These are phyloP conservation scores for Penicillium desertorum DNA, from an alignment of 495 filamentous ascomycete species.

Conservation along the genomic window DNA sequence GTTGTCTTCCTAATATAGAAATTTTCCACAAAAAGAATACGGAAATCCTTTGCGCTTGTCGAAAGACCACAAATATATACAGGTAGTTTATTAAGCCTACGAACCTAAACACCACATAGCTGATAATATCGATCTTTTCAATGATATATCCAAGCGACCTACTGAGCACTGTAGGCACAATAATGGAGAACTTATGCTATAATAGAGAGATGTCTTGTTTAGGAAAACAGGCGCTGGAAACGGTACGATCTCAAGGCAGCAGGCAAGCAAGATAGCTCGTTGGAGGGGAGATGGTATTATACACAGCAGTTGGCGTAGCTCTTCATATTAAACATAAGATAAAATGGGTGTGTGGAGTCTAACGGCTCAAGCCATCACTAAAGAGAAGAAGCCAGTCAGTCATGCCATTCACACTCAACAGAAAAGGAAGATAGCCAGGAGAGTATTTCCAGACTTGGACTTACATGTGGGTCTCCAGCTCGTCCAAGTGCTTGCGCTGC, in stretches of 20 bases:
- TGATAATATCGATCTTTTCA: not conserved
- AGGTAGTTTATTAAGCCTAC: not conserved
- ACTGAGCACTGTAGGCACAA: not conserved
- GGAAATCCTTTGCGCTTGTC: not conserved
- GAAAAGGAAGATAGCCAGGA: not conserved
- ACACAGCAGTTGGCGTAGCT: slow-evolving; percentile 3
- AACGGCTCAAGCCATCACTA: slow-evolving; percentile 11
- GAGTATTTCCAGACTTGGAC: slow-evolving; percentile 24
- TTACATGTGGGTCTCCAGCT: slow-evolving; percentile 83
- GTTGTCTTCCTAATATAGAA: not conserved
- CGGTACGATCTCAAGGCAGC: not conserved
- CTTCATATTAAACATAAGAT: slow-evolving; percentile 1
- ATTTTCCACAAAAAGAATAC: not conserved
- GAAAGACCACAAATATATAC: not conserved
- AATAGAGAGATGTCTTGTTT: not conserved
- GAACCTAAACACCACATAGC: not conserved
- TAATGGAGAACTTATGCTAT: not conserved
- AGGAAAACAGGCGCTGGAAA: slow-evolving; percentile 4
- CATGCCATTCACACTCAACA: not conserved
- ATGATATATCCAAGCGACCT: not conserved
- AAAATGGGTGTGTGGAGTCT: not conserved
- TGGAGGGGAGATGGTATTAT: slow-evolving; percentile 9
- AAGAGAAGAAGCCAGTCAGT: slow-evolving; percentile 1
- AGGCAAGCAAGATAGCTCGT: not conserved
- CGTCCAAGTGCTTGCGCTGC: slow-evolving; percentile 78